Base-by-base conservation (phyloP, 139 green algal genomes). In the Chlorella ohadii region DNA sequence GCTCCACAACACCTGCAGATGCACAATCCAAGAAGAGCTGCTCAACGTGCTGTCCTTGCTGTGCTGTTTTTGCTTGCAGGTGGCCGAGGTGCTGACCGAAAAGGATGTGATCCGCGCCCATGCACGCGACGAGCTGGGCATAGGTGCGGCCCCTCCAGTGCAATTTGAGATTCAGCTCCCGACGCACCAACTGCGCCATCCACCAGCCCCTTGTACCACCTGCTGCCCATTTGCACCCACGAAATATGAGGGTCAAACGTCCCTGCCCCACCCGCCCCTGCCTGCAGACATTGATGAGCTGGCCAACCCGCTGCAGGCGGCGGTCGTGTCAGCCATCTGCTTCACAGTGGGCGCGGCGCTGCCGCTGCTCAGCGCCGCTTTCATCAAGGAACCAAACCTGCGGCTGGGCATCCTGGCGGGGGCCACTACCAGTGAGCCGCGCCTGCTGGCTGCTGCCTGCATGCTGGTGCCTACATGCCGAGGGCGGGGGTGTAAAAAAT, bases 101-200 rank as follows among this genome's bases (percentile, higher is more conserved):
- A 88, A 92, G 41, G 94, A 98, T 70, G 93, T 95, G 3, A 87
- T 98, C n/a, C 79, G 92, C 0, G 92, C 95, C 0, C 95, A 98
- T 79, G 95, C 94, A 11, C 78, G 95, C 0, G 95, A 98, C 70
- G 95, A 98, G 90, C 89, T 98, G 68, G 95, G 95, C 70, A 98
- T 98, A 57, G 76, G 76, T 82, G 76, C 71, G 57, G 0, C 22
- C 17, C 13, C n/a, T n/a, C n/a, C n/a, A n/a, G n/a, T n/a, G n/a
- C n/a, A n/a, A n/a, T n/a, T n/a, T n/a, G n/a, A n/a, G n/a, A n/a
- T n/a, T n/a, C n/a, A n/a, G n/a, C n/a, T n/a, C n/a, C n/a, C n/a
- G n/a, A n/a, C n/a, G n/a, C n/a, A n/a, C n/a, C n/a, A n/a, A n/a
- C n/a, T n/a, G n/a, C n/a, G n/a, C n/a, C n/a, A n/a, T n/a, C n/a